Evolutionary conservation across 1,139 yeast species (phyloP).

Genomic region (Spathaspora sp.): DNA sequence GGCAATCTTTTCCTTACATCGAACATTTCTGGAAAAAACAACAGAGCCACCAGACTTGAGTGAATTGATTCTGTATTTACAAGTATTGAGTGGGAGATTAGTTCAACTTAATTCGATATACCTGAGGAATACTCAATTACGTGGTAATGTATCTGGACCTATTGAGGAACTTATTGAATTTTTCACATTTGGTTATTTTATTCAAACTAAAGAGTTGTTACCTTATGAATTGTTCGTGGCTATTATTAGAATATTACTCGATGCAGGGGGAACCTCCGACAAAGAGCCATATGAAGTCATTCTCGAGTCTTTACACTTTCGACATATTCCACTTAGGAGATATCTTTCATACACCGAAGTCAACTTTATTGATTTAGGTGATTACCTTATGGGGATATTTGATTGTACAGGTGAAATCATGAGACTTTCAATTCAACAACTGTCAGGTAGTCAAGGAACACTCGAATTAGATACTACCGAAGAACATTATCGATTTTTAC

Average conservation of each 20-base stretch:
- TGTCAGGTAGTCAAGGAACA: conserved; percentile 11
- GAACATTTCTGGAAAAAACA: conserved; percentile 14
- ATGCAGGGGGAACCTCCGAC: neutral
- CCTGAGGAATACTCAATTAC: conserved; percentile 16
- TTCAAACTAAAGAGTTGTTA: conserved; percentile 17
- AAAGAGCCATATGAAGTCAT: neutral
- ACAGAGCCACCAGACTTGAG: conserved; percentile 3
- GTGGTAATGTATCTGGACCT: conserved; percentile 27
- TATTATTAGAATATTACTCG: conserved; percentile 12
- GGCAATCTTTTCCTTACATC: conserved; percentile 36
- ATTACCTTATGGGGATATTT: conserved; percentile 39
- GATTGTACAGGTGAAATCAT: conserved; percentile 46
- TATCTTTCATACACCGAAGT: neutral
- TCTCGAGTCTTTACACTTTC: neutral
- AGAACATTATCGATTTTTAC: conserved; percentile 12
- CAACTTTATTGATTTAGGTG: conserved; percentile 19
- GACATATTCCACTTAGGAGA: neutral
- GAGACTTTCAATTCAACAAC: conserved; percentile 23
- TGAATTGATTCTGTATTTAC: conserved; percentile 18
- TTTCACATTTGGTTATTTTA: conserved; percentile 31
- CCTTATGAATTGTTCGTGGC: conserved; percentile 18
- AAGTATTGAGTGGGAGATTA: conserved; percentile 16
- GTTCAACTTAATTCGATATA: conserved; percentile 13
- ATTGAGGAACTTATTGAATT: conserved; percentile 42
- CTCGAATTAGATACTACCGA: conserved; percentile 10